A percentile compares a stretch with the other conserved stretches of the same genome.
phyloP scores from a whole-genome alignment of 305 asterid species.

The Fraxinus platypoda region DNA sequence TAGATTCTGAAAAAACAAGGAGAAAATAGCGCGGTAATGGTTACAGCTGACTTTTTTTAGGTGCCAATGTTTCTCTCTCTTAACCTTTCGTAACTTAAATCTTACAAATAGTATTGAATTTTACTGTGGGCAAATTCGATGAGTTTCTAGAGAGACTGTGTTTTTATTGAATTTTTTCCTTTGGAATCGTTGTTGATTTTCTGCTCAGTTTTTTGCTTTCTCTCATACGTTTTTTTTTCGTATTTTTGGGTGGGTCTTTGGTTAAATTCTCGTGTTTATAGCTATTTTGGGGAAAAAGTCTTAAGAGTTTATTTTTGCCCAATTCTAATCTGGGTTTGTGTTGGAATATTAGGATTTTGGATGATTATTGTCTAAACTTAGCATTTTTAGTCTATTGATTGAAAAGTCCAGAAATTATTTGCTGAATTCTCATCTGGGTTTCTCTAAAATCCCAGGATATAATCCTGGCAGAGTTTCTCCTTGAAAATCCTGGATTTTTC shows the following conservation, averaged over 20 bases:
- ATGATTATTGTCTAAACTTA: background rate
- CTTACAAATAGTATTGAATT: background rate
- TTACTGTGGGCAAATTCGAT: background rate
- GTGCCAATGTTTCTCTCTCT: background rate
- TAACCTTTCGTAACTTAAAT: background rate
- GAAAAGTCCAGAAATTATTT: background rate
- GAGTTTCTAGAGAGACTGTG: background rate
- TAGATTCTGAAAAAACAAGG: background rate
- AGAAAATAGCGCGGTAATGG: background rate
- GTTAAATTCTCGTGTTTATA: background rate
- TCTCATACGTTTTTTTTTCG: background rate
- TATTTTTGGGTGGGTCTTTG: background rate
- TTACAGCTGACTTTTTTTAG: background rate
- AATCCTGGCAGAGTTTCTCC: background rate
- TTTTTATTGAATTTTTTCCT: background rate
- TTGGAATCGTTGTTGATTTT: background rate
- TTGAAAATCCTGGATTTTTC: background rate
- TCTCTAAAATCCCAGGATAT: conserved; percentile 3
- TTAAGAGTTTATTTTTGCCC: background rate
- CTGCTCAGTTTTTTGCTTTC: background rate
- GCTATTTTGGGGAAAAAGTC: background rate
- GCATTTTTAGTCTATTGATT: background rate
- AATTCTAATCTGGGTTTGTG: background rate
- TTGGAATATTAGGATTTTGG: background rate
- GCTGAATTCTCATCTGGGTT: conserved; percentile 15